phyloP scores from a whole-genome alignment of 108 stramenopile species.

The Discostella pseudostelligera region DNA sequence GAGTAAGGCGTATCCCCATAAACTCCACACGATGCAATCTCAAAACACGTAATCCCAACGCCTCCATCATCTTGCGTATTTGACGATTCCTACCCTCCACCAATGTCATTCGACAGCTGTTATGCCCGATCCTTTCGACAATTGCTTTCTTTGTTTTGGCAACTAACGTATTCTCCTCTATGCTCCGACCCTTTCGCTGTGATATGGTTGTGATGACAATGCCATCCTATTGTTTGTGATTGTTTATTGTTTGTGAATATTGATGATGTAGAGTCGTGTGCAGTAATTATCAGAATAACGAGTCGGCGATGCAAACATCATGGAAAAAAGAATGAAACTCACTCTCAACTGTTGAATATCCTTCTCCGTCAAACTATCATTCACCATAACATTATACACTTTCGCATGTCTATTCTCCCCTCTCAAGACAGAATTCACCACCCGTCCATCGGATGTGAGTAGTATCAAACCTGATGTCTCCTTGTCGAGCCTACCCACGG shows the following conservation, averaged over 20 bases:
- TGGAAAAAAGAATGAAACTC: slow-evolving; percentile 1
- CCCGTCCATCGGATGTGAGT: slow-evolving; percentile 72
- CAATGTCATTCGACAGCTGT: slow-evolving; percentile 55
- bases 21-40: slow-evolving; percentile 66
- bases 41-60: slow-evolving; percentile 57
- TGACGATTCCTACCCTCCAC: slow-evolving; percentile 83
- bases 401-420: slow-evolving; percentile 58
- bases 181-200: slow-evolving; percentile 44
- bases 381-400: slow-evolving; percentile 56
- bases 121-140: slow-evolving; percentile 28
- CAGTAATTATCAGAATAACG: background rate
- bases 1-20: slow-evolving; percentile 45
- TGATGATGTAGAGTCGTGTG: background rate
- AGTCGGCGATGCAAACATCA: background rate
- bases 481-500: slow-evolving; percentile 82
- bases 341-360: slow-evolving; percentile 47
- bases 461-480: slow-evolving; percentile 74
- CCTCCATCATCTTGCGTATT: slow-evolving; percentile 83
- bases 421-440: slow-evolving; percentile 70
- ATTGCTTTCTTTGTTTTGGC: slow-evolving; percentile 63
- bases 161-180: slow-evolving; percentile 50
- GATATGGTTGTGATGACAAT: slow-evolving; percentile 64
- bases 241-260: background rate
- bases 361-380: slow-evolving; percentile 39
- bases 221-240: slow-evolving; percentile 25